Base-by-base conservation (phyloP, 2,329 filamentous ascomycete genomes). In the Monilinia fructicola region DNA sequence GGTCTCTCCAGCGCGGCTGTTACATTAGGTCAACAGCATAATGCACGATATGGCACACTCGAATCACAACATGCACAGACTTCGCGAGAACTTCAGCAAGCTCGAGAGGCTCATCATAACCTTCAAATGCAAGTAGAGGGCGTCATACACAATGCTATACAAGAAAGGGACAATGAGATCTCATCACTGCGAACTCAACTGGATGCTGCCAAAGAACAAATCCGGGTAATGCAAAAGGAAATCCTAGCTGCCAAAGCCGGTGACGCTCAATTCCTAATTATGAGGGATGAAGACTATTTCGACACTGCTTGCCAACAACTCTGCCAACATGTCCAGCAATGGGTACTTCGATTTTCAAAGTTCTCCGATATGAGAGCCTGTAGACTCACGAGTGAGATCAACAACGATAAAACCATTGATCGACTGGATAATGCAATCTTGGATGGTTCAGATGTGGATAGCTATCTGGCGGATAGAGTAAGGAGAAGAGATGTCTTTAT, bases 271-370 rank as follows among this genome's bases (percentile, higher is more conserved):
- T 94, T 96, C 79, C 87, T 98, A 69, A 85, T 85, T 59, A 83
- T 93, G 69, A 87, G 87, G 71, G 93, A 97, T 75, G 93, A 97
- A 77, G 93, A 97, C 79, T 93, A 97, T 82, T 98, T 99, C 76
- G 93, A 97, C 75, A 87, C 87, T 74, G 91, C 93, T 53, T 99
- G 95, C 77, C 93, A 97, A 78, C 90, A 96, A 78, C 87, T 99
- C 54, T 99, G 93, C 79, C 91, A 94, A 73, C 93, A 97, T 77
- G 92, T 97, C 53, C 93, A 97, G 78, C 93, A 97, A 80, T 99
- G 95, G 95, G 93, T 99, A 61, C 81, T 97, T 72, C 91, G 95
- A 75, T 99, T 99, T 82, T 97, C 93, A 73, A 98, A 98, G 78
- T 95, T 96, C 79, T 98, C 93, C 59, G 94, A 98, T 79, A 92